Percentiles rank a stretch among this genome's conserved stretches.
Evolutionary conservation across 163 green algal species (phyloP).

Genomic region (Coccomyxa subellipsoidea): DNA sequence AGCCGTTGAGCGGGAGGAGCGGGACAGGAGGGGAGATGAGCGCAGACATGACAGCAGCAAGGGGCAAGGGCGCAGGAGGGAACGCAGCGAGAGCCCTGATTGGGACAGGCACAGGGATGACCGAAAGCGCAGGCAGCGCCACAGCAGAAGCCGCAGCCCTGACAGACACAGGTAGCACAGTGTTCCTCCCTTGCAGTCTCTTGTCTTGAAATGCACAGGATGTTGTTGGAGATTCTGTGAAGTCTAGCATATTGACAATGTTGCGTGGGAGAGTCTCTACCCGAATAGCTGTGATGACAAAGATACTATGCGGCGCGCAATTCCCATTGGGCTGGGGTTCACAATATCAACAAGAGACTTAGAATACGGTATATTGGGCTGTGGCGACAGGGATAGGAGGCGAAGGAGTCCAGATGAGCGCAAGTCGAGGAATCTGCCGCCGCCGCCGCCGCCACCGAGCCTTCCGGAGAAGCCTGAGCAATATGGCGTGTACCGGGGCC

Average conservation of each 20-base stretch:
- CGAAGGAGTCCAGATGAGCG: neutral
- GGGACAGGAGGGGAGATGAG: slow-evolving; percentile 28
- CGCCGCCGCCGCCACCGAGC: slow-evolving; percentile 23
- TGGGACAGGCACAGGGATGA: neutral
- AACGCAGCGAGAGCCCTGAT: slow-evolving; percentile 7
- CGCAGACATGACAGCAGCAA: slow-evolving; percentile 21
- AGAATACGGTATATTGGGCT: neutral
- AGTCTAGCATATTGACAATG: too few relatives aligned
- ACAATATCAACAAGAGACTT: too few relatives aligned
- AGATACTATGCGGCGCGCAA: too few relatives aligned
- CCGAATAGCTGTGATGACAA: too few relatives aligned
- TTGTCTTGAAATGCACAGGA: neutral
- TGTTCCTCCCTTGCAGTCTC: neutral
- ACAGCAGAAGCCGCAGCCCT: slow-evolving; percentile 7
- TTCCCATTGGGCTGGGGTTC: too few relatives aligned
- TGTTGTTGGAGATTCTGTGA: neutral
- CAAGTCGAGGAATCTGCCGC: neutral
- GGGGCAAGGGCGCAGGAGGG: neutral
- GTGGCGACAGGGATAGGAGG: neutral
- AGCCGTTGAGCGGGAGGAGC: slow-evolving; percentile 24
- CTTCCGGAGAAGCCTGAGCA: slow-evolving; percentile 65
- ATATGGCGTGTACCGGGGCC: slow-evolving; percentile 77
- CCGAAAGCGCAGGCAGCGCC: neutral
- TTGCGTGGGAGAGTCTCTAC: too few relatives aligned
- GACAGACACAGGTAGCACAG: neutral